Evolutionary conservation across 257 asterid genomes (phyloP), one percentile per base, ranked within the genome.

Genomic region (Primulina huaijiensis): DNA sequence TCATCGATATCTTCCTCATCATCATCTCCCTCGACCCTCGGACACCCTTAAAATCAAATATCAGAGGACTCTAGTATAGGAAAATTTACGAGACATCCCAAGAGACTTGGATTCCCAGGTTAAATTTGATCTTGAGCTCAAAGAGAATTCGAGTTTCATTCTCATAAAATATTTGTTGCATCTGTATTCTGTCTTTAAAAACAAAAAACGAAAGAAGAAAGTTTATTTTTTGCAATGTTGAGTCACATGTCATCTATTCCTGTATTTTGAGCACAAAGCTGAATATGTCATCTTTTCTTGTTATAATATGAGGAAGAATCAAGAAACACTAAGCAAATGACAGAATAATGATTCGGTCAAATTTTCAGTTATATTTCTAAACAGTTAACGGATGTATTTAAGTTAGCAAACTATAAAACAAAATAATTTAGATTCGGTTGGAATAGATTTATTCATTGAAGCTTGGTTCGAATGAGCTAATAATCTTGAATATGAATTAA

Each of bases 11-110:
- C 98, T 80, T 92, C 98, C 80, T 92, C 98, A 7, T 92, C 98
- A 8, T 92, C 98, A 65, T 92, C 98, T 73, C 98, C 98, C 62
- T 89, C 94, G 73, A 92, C 98, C 85, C 97, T 87, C 37, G 95
- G 88, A 75, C 98, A 83, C 84, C 98, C 98, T 92, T 74, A 77
- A 75, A 38, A 37, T 55, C 75, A 62, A 40, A 53, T 29, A 57
- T 70, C 17, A 67, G 43, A 65, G 31, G 60, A 35, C 17, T 17
- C 19, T 60, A 3, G 0, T 30, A 16, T 27, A 60, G 59, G 10
- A 61, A 23, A 52, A n/a, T n/a, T 50, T 27, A 8, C 33, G 62
- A 70, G 6, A 71, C 33, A 46, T 46, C 56, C 53, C 56, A 46
- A 46, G 11, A 43, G n/a, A 43, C 53, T 43, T 43, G 53, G n/a